Conservation (phyloP, 257 asterid genomes). For the Fraxinus quadrangulata region DNA sequence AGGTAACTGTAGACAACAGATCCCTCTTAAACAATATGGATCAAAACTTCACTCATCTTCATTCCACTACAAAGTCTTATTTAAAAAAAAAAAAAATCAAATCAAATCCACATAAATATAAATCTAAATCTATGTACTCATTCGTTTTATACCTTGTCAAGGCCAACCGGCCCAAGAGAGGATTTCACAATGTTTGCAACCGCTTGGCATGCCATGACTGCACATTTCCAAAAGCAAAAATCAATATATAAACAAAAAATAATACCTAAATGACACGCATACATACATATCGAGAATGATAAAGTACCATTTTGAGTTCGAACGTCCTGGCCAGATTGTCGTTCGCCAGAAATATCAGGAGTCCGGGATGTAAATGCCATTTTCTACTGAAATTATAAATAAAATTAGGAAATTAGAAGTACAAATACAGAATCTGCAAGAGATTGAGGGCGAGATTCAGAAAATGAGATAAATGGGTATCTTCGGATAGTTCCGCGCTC, state of each 20-base stretch:
- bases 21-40: neutral
- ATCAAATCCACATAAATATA: neutral
- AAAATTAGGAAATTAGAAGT: neutral
- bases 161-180: slow-evolving; percentile 97
- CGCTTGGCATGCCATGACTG: slow-evolving; percentile 92
- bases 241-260: neutral
- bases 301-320: slow-evolving; percentile 79
- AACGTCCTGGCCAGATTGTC: slow-evolving; percentile 96
- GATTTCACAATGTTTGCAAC: slow-evolving; percentile 91
- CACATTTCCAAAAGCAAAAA: slow-evolving; percentile 26
- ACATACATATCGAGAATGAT: neutral
- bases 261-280: neutral
- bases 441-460: slow-evolving; percentile 19
- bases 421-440: neutral
- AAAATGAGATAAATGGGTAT: slow-evolving; percentile 4
- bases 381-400: neutral
- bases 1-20: slow-evolving; percentile 15
- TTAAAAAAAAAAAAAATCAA: neutral
- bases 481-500: slow-evolving; percentile 29
- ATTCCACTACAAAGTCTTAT: neutral
- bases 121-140: neutral
- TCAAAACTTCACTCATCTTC: slow-evolving; percentile 19
- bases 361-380: slow-evolving; percentile 60
- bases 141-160: slow-evolving; percentile 67
- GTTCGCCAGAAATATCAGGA: slow-evolving; percentile 84